Percentiles rank a stretch among this genome's conserved stretches.
phyloP scores from a whole-genome alignment of 805 yeast species.

The Suhomyces vadensis region DNA sequence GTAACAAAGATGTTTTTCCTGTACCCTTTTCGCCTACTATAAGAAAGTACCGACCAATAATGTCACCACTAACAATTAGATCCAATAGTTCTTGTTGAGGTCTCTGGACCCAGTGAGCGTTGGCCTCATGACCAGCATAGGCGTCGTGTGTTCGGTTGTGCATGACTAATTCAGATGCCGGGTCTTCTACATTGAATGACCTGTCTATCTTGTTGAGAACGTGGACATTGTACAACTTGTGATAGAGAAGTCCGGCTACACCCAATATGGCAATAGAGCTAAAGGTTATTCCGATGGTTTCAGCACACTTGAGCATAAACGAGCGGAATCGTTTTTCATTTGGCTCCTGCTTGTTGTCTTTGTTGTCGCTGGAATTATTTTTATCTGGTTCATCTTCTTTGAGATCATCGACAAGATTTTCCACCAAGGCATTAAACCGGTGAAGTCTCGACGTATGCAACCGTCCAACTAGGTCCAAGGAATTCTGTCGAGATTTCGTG shows the following conservation, averaged over 20 bases:
- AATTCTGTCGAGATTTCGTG: too few relatives aligned
- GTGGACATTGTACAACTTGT: constrained; percentile 56
- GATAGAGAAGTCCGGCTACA: constrained; percentile 71
- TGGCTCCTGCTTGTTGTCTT: neutral
- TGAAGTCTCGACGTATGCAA: neutral
- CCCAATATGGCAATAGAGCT: constrained; percentile 70
- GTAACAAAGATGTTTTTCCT: constrained; percentile 74
- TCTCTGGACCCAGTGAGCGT: constrained; percentile 61
- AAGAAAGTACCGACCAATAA: constrained; percentile 67
- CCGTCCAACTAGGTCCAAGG: too few relatives aligned
- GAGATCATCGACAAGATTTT: constrained; percentile 9
- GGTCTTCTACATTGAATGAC: constrained; percentile 70
- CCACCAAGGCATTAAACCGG: constrained; percentile 12
- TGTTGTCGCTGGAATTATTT: constrained; percentile 3
- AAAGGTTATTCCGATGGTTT: constrained; percentile 70
- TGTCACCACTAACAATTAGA: constrained; percentile 62
- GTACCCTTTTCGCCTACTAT: constrained; percentile 85
- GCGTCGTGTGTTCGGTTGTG: constrained; percentile 46
- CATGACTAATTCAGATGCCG: constrained; percentile 59
- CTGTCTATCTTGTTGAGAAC: constrained; percentile 63
- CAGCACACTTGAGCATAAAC: constrained; percentile 47
- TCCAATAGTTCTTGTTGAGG: constrained; percentile 67
- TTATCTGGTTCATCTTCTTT: constrained; percentile 10
- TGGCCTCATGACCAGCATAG: constrained; percentile 15
- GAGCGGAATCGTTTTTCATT: constrained; percentile 6